These are phyloP conservation scores for Anthostomella pinea DNA, from an alignment of 2,329 filamentous ascomycete species.

Conservation along the genomic window DNA sequence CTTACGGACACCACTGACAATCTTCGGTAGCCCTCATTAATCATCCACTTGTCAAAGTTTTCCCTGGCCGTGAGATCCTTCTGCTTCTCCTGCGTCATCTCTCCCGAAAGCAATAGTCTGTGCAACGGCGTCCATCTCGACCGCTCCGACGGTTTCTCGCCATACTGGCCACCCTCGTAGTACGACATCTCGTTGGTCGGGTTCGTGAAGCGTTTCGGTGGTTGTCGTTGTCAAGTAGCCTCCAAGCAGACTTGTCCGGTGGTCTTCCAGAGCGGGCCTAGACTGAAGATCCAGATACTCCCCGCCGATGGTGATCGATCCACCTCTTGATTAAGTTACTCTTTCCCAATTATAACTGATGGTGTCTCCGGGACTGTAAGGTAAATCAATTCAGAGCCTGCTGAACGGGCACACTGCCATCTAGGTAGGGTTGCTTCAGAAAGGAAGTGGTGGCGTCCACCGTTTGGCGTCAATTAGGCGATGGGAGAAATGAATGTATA, in stretches of 20 bases:
- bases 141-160: conserved; percentile 59
- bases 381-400: conserved; percentile 50
- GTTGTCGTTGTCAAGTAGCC: conserved; percentile 10
- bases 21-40: conserved; percentile 80
- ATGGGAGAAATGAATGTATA: conserved; percentile 17
- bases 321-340: conserved; percentile 6
- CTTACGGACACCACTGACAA: conserved; percentile 53
- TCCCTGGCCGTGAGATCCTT: conserved; percentile 66
- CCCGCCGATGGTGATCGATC: conserved; percentile 16
- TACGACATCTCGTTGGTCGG: conserved; percentile 33
- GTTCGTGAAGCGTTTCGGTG: conserved; percentile 16
- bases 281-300: conserved; percentile 12
- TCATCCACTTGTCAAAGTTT: conserved; percentile 83
- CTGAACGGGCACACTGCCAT: conserved; percentile 44
- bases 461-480: conserved; percentile 5
- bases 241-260: conserved; percentile 10
- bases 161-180: conserved; percentile 31
- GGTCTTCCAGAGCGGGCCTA: conserved; percentile 12
- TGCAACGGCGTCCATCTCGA: conserved; percentile 81
- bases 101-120: conserved; percentile 77
- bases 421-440: conserved; percentile 10
- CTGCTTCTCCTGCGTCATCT: conserved; percentile 73
- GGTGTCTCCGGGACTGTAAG: conserved; percentile 17
- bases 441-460: conserved; percentile 2
- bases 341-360: conserved; percentile 17